These are phyloP conservation scores for Aspergillus bridgeri DNA, from an alignment of 495 filamentous ascomycete species.

Conservation along the genomic window DNA sequence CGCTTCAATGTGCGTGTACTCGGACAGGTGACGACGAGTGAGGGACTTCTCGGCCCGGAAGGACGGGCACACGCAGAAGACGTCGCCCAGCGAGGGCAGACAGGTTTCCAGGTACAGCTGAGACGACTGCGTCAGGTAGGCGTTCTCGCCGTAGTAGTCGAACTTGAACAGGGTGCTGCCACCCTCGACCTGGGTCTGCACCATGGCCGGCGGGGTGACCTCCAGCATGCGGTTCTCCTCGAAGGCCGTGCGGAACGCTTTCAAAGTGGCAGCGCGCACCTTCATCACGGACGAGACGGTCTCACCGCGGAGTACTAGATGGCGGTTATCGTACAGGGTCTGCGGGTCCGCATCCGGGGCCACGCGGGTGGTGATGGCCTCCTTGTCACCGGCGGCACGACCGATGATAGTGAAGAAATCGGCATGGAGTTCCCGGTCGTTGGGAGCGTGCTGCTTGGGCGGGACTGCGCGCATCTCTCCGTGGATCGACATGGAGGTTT, in stretches of 20 bases:
- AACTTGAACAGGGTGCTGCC: constrained; percentile 92
- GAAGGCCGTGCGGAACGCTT: constrained; percentile 80
- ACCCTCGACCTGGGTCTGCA: constrained; percentile 98
- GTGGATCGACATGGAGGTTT: constrained; percentile 81
- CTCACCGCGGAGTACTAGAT: constrained; percentile 89
- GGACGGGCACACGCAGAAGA: constrained; percentile 97
- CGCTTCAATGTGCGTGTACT: constrained; percentile 96
- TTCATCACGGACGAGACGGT: constrained; percentile 85
- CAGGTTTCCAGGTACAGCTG: constrained; percentile 98
- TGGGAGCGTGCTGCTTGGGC: constrained; percentile 72
- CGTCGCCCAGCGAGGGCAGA: constrained; percentile 83
- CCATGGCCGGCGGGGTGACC: constrained; percentile 90
- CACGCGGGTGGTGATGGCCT: constrained; percentile 91
- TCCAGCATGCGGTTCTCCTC: constrained; percentile 74
- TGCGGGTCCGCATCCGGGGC: constrained; percentile 74
- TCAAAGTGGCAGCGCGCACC: constrained; percentile 78
- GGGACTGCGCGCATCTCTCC: constrained; percentile 88
- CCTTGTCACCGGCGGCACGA: constrained; percentile 80
- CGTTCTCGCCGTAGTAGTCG: constrained; percentile 90
- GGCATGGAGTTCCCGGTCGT: constrained; percentile 87
- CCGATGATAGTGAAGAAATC: constrained; percentile 90
- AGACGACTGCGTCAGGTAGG: constrained; percentile 94
- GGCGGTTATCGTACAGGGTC: constrained; percentile 83
- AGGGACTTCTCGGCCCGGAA: constrained; percentile 97
- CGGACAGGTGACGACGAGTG: constrained; percentile 89